These are phyloP conservation scores for Fraxinus sp. DNA, from an alignment of 305 asterid species.

Conservation along the genomic window DNA sequence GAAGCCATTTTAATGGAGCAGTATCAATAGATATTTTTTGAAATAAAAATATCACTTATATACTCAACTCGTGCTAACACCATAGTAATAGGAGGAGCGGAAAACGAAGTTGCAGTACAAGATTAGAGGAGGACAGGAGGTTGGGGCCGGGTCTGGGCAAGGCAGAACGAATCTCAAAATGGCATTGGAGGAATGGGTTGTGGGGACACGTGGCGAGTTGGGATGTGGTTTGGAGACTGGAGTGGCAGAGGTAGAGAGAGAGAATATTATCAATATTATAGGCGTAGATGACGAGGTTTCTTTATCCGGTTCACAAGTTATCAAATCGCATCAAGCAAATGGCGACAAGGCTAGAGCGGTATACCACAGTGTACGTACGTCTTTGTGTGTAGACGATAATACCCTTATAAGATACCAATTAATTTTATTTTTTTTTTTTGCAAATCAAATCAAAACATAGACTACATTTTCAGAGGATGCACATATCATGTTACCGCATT, in stretches of 20 bases:
- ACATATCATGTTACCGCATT: too few species aligned
- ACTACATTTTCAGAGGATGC: too few species aligned
- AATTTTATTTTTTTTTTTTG: too few species aligned
- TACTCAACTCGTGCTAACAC: background rate
- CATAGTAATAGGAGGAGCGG: background rate
- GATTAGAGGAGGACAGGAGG: conserved; percentile 12
- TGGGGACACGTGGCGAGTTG: conserved; percentile 51
- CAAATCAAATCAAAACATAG: too few species aligned
- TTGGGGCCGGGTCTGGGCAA: background rate
- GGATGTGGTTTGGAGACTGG: conserved; percentile 33
- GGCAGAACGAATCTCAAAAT: conserved; percentile 49
- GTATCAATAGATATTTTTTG: background rate
- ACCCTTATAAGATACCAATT: background rate
- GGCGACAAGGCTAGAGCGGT: background rate
- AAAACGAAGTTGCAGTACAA: conserved; percentile 1
- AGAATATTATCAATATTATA: background rate
- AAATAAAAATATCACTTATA: background rate
- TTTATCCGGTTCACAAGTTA: background rate
- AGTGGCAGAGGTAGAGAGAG: conserved; percentile 7
- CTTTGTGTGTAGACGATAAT: background rate
- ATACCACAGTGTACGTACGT: background rate
- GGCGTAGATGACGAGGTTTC: conserved; percentile 42
- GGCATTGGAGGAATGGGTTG: background rate
- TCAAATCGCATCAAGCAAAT: background rate
- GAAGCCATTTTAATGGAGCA: conserved; percentile 54